A percentile compares a stretch with the other conserved stretches of the same genome.
Conservation (phyloP, 2,329 filamentous ascomycete genomes). For the Pezicula carpinea region DNA sequence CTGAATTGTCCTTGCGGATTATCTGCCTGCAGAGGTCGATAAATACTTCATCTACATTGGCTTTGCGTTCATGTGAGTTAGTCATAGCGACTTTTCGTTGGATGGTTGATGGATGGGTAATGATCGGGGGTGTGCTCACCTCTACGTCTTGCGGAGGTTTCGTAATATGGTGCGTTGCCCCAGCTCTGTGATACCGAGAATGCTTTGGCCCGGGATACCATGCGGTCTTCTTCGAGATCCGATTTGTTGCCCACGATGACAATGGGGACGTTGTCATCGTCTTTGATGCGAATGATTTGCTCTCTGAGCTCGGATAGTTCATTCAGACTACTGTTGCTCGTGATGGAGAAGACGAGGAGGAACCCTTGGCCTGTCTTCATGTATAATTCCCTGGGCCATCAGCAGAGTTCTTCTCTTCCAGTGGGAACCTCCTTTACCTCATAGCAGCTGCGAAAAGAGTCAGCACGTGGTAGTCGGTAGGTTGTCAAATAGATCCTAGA, state of each 20-base stretch:
- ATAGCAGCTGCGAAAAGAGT: constrained; percentile 41
- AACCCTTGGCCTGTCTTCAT: constrained; percentile 76
- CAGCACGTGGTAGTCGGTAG: constrained; percentile 23
- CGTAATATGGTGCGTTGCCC: constrained; percentile 70
- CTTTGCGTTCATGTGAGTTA: constrained; percentile 4
- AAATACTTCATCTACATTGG: constrained; percentile 71
- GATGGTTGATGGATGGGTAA: too few species aligned
- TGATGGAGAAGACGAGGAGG: constrained; percentile 71
- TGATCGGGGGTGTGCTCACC: too few species aligned
- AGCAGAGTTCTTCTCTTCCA: not conserved
- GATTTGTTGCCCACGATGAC: constrained; percentile 73
- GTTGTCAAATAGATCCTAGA: not conserved
- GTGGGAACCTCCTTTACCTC: constrained; percentile 38
- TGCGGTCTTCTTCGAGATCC: constrained; percentile 67
- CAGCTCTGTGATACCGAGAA: constrained; percentile 64
- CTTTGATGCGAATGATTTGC: constrained; percentile 70
- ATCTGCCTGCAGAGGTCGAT: constrained; percentile 63
- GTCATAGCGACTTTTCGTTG: too few species aligned
- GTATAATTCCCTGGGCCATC: constrained; percentile 53
- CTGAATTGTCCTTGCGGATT: constrained; percentile 49
- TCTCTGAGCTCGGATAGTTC: constrained; percentile 69
- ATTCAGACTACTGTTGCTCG: constrained; percentile 61
- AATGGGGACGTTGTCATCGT: constrained; percentile 63
- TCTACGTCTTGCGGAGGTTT: constrained; percentile 61
- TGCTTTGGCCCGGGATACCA: constrained; percentile 58